phyloP scores from a whole-genome alignment of 2,329 filamentous ascomycete genomes.

The Neonectria faginata region DNA sequence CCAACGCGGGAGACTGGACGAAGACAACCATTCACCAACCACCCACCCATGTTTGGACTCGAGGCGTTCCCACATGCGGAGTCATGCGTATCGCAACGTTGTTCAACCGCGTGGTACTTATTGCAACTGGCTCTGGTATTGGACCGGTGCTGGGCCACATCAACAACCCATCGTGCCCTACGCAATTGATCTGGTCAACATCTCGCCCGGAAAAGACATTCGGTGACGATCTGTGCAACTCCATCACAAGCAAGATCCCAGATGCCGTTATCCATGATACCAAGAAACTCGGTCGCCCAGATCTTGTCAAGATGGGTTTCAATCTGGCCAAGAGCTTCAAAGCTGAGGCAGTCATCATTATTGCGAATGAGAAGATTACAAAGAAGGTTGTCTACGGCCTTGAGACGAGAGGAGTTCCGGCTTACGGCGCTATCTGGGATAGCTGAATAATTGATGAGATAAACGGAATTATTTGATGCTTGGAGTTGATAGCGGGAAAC shows the following conservation, averaged over 20 bases:
- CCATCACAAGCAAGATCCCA: slow-evolving; percentile 68
- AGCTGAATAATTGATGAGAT: slow-evolving; percentile 45
- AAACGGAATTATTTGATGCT: not conserved
- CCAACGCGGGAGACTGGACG: slow-evolving; percentile 82
- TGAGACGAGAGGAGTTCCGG: slow-evolving; percentile 72
- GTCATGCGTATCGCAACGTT: slow-evolving; percentile 75
- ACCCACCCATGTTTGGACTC: slow-evolving; percentile 73
- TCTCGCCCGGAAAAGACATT: slow-evolving; percentile 72
- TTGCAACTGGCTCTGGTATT: slow-evolving; percentile 80
- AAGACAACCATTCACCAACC: slow-evolving; percentile 70
- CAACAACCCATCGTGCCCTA: slow-evolving; percentile 60
- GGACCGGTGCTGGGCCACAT: slow-evolving; percentile 74
- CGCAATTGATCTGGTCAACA: slow-evolving; percentile 77
- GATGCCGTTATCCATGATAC: slow-evolving; percentile 77
- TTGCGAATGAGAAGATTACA: slow-evolving; percentile 77
- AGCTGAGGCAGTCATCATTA: slow-evolving; percentile 78
- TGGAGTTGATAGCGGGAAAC: not conserved
- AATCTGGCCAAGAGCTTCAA: slow-evolving; percentile 67
- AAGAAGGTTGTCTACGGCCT: slow-evolving; percentile 76
- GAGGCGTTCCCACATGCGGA: slow-evolving; percentile 74
- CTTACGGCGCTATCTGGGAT: slow-evolving; percentile 81
- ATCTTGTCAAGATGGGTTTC: slow-evolving; percentile 62
- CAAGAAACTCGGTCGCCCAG: slow-evolving; percentile 67
- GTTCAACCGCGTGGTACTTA: slow-evolving; percentile 74
- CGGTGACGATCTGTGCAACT: slow-evolving; percentile 65